phyloP scores from a whole-genome alignment of 306 rosid genomes.

The Corylus heterophylla region DNA sequence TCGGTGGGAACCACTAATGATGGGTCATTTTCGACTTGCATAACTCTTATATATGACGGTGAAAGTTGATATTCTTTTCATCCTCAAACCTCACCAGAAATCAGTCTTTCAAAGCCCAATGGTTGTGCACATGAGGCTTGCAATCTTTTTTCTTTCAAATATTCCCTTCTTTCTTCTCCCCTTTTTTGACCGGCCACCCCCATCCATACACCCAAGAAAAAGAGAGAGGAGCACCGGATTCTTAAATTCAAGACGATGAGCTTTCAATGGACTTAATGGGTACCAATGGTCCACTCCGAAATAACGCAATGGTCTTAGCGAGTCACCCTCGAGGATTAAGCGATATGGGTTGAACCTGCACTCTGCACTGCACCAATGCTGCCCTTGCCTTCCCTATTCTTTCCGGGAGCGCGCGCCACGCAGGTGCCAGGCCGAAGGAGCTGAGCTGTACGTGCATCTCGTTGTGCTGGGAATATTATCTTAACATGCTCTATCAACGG shows the following conservation, averaged over 20 bases:
- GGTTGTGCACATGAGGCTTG: slow-evolving; percentile 24
- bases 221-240: background rate
- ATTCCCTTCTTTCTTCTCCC: slow-evolving; percentile 29
- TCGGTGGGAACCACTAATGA: slow-evolving; percentile 13
- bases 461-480: too few species aligned
- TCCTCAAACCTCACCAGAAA: background rate
- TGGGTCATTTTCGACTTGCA: slow-evolving; percentile 7
- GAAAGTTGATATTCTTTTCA: slow-evolving; percentile 40
- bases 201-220: slow-evolving; percentile 7
- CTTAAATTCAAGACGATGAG: background rate
- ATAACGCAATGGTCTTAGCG: too few species aligned
- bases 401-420: too few species aligned
- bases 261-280: slow-evolving; percentile 6
- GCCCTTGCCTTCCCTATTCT: too few species aligned
- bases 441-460: too few species aligned
- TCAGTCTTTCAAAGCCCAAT: slow-evolving; percentile 10
- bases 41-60: slow-evolving; percentile 1
- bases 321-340: too few species aligned
- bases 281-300: background rate
- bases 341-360: too few species aligned
- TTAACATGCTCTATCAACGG: too few species aligned
- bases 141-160: slow-evolving; percentile 38
- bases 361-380: too few species aligned
- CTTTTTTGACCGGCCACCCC: slow-evolving; percentile 45
- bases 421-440: too few species aligned